Base-by-base conservation (phyloP, 163 green algal genomes). In the Scenedesmus sp. region DNA sequence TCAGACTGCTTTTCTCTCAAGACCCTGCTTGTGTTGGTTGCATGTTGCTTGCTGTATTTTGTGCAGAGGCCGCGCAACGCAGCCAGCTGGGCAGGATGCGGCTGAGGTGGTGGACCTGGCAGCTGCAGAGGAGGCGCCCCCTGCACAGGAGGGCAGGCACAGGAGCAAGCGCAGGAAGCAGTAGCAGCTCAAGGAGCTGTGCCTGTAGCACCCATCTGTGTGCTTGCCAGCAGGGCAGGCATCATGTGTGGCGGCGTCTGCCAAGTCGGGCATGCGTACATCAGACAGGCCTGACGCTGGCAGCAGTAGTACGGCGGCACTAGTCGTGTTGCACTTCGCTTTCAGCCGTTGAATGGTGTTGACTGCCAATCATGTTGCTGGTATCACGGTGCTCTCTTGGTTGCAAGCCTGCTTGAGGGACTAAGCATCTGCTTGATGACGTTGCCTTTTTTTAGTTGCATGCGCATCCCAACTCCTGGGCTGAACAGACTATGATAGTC, bases 121-220 rank as follows among this genome's bases (percentile, higher is more conserved):
- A 53, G 51, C 82, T 16, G 51, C 53, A 49, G 51, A 51, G 51
- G 51, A 76, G 35, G 35, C 82, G n/a, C n/a, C n/a, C n/a, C n/a
- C n/a, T 10, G 24, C 49, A 24, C 82, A 53, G 18, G 83, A 61
- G 37, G 40, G 59, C 59, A 89, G 59, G 83, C 83, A 83, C 18
- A 76, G 86, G n/a, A 85, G 70, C 86, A 85, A 83, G 59, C 43
- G 68, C 30, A 70, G 68, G 42, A 43, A 90, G 30, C 87, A 70
- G 5, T 87, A 91, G 79, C 87, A 91, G 46, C 87, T 46, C 65
- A 9, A 7, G 18, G 30, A 20, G 9, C 65, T 40, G 65, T 24
- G 65, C 65, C 40, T 40, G 30, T 5, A 24, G 59, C 10, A 56
- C 49, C 49, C 12, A 56, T 56, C 49, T 56, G 49, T 56, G 49